Evolutionary conservation across 2,329 filamentous ascomycete genomes (phyloP).

Genomic region (Aspergillus sclerotialis): DNA sequence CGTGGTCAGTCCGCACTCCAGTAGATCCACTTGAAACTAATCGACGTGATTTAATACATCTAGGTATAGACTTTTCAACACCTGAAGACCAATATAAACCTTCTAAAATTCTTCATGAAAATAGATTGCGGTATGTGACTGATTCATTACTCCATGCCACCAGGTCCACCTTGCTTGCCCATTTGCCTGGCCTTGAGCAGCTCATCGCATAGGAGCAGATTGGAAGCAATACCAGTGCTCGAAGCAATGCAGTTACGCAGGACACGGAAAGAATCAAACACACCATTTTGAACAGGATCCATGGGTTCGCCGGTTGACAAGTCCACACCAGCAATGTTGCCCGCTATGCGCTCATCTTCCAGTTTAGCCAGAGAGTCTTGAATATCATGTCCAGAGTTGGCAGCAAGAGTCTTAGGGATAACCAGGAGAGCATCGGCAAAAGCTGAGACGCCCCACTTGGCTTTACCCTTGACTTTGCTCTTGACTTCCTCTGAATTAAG

Average conservation of each 20-base stretch:
- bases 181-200: slow-evolving; percentile 97
- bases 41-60: not conserved
- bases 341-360: slow-evolving; percentile 78
- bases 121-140: too few species aligned
- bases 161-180: slow-evolving; percentile 46
- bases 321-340: slow-evolving; percentile 79
- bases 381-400: slow-evolving; percentile 92
- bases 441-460: slow-evolving; percentile 88
- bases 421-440: slow-evolving; percentile 92
- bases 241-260: slow-evolving; percentile 89
- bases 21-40: too few species aligned
- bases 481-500: slow-evolving; percentile 79
- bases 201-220: slow-evolving; percentile 92
- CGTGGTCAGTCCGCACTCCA: too few species aligned
- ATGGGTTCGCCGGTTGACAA: slow-evolving; percentile 83
- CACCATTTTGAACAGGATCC: slow-evolving; percentile 86
- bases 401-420: slow-evolving; percentile 94
- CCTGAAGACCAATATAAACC: slow-evolving; percentile 6
- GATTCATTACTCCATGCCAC: slow-evolving; percentile 37
- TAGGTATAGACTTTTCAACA: slow-evolving; percentile 8
- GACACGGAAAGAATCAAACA: slow-evolving; percentile 95
- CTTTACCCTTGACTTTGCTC: slow-evolving; percentile 94
- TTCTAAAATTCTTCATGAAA: slow-evolving; percentile 17
- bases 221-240: slow-evolving; percentile 89
- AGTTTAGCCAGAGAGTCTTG: slow-evolving; percentile 85